A percentile compares a stretch with the other conserved stretches of the same genome.
Conservation (phyloP, 345 rosid species). For the Linum trigynum region DNA sequence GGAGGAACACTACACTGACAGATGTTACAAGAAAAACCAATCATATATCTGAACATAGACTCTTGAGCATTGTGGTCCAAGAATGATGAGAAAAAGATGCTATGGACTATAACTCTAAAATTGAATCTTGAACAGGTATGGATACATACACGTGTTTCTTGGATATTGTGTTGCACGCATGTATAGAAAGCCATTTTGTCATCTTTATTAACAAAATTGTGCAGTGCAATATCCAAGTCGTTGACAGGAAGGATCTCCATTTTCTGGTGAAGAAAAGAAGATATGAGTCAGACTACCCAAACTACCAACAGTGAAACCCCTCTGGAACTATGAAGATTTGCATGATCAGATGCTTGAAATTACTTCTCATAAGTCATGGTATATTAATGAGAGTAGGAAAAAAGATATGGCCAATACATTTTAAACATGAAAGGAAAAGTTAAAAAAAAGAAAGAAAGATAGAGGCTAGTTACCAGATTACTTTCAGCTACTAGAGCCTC, state of each 20-base stretch:
- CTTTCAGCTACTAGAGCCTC: constrained; percentile 97
- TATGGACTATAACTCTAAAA: background rate
- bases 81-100: background rate
- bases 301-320: constrained; percentile 1
- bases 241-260: constrained; percentile 98
- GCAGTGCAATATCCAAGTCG: constrained; percentile 88
- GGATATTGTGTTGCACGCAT: constrained; percentile 77
- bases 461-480: constrained; percentile 52
- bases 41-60: background rate
- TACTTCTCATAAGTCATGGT: background rate
- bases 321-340: constrained; percentile 2
- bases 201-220: constrained; percentile 93
- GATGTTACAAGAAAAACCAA: background rate
- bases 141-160: constrained; percentile 84
- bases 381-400: background rate
- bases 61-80: background rate
- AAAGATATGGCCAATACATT: background rate
- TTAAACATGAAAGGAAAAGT: background rate
- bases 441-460: background rate
- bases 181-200: constrained; percentile 86
- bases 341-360: constrained; percentile 1
- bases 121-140: background rate
- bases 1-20: background rate
- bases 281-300: constrained; percentile 10
- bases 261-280: constrained; percentile 49